phyloP scores from a whole-genome alignment of 805 yeast genomes.

The Schizosaccharomyces japonicus region DNA sequence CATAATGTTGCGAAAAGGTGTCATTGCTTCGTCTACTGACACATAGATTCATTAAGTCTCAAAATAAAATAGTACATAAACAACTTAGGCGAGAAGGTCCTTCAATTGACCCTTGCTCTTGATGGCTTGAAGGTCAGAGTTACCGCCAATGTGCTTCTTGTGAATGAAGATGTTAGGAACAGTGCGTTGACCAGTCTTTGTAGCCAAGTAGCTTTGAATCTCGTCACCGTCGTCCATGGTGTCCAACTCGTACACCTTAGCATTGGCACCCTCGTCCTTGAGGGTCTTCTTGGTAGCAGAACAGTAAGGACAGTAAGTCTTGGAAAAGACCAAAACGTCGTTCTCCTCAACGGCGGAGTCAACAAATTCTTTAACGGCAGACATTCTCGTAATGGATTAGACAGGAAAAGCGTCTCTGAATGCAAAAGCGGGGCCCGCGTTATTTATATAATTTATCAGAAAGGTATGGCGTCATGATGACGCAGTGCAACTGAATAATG shows the following conservation, averaged over 20 bases:
- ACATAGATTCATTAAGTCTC: too few species aligned
- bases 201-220: constrained; percentile 39
- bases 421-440: too few species aligned
- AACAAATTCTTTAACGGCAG: too few species aligned
- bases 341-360: constrained; percentile 4
- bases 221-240: constrained; percentile 23
- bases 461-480: too few species aligned
- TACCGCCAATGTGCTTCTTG: constrained; percentile 75
- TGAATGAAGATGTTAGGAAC: constrained; percentile 82
- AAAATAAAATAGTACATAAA: too few species aligned
- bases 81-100: not conserved
- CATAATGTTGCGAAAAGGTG: too few species aligned
- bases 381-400: too few species aligned
- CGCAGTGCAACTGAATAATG: too few species aligned
- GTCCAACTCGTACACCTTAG: constrained; percentile 18
- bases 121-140: constrained; percentile 5
- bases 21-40: too few species aligned
- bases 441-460: too few species aligned
- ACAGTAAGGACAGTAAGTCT: constrained; percentile 15
- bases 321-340: constrained; percentile 5
- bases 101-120: not conserved
- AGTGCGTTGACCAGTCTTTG: constrained; percentile 71
- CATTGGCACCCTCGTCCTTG: constrained; percentile 20
- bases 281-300: constrained; percentile 24
- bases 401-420: too few species aligned